Evolutionary conservation across 768 basidiomycete genomes (phyloP).

Genomic region (Boletus insuetus): DNA sequence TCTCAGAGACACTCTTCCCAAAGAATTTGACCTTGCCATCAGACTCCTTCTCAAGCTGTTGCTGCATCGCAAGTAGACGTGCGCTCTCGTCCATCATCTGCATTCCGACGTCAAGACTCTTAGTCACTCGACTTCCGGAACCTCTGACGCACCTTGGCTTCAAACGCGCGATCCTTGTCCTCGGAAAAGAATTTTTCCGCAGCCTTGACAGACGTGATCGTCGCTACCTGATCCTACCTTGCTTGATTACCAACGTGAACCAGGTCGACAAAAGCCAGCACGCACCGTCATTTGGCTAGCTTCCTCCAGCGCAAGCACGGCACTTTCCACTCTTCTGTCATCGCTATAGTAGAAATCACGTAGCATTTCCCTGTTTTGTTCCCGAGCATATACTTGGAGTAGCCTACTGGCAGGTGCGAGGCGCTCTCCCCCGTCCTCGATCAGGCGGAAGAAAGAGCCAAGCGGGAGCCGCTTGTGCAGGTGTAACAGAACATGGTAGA

Average conservation of each 20-base stretch:
- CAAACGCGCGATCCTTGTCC: conserved; percentile 88
- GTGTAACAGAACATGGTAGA: conserved; percentile 90
- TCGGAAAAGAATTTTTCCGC: conserved; percentile 94
- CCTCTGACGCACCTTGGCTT: conserved; percentile 69
- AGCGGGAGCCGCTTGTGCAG: conserved; percentile 79
- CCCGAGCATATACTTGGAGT: conserved; percentile 85
- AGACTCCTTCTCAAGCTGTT: conserved; percentile 83
- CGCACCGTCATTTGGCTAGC: conserved; percentile 63
- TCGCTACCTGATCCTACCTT: conserved; percentile 66
- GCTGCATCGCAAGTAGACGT: conserved; percentile 75
- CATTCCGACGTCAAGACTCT: background rate
- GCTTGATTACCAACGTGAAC: conserved; percentile 1
- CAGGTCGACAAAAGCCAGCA: background rate
- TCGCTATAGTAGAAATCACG: conserved; percentile 98
- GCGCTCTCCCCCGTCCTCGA: conserved; percentile 83
- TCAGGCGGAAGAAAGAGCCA: conserved; percentile 90
- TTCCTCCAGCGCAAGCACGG: conserved; percentile 84
- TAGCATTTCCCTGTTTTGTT: conserved; percentile 88
- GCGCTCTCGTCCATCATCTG: conserved; percentile 91
- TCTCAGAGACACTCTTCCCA: conserved; percentile 83
- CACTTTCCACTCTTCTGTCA: conserved; percentile 91
- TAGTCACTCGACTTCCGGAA: no score
- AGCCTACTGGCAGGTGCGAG: conserved; percentile 75
- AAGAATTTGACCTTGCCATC: conserved; percentile 78
- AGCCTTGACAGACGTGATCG: conserved; percentile 67